Base-by-base conservation (phyloP, 208 protist species). In the Kentomonas sorsogonicus region DNA sequence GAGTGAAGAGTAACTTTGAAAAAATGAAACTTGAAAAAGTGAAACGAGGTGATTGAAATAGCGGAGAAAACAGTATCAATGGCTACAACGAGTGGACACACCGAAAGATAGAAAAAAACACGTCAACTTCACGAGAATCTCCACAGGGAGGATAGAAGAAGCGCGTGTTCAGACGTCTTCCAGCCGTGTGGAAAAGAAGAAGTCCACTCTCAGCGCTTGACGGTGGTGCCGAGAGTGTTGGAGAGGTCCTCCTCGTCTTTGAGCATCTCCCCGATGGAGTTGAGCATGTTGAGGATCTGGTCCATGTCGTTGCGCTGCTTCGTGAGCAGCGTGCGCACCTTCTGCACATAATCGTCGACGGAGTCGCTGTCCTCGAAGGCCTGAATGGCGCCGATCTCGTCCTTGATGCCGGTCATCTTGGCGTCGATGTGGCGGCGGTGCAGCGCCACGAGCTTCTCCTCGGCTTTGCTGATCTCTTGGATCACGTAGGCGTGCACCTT, bases 371-470 rank as follows among this genome's bases (percentile, higher is more conserved):
- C 76, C 47, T 97, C 93, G 38, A 98, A 94, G 22, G 73, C 34
- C 63, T 96, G 79, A 40, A 98, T 91, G 2, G 90, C 83, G 10
- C 73, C 62, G 55, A 97, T 96, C 58, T 98, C 92, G 39, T 97
- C 79, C 60, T 96, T 95, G 45, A 98, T 91, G 1, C 95, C 76
- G 4, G 88, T 91, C 89, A 97, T 97, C 55, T 96, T 93, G 48
- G 79, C 79, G 63, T 97, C 87, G 52, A 98, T 94, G 62, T 98
- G 91, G 25, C 93, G 72, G 33, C 92, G 79, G 55, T 98, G 93
- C 53, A 91, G 67, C 16, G 76, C 74, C n/a, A 97, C 77, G 25
- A 97, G 67, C 66, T 97, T 93, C 27, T 97, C 93, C 71, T 98
- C 89, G n/a, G 93, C 89, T 55, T 93, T 91, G 26, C 89, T 74